Evolutionary conservation across 1,139 yeast genomes (phyloP).

Genomic region (Nakaseomyces delphensis): DNA sequence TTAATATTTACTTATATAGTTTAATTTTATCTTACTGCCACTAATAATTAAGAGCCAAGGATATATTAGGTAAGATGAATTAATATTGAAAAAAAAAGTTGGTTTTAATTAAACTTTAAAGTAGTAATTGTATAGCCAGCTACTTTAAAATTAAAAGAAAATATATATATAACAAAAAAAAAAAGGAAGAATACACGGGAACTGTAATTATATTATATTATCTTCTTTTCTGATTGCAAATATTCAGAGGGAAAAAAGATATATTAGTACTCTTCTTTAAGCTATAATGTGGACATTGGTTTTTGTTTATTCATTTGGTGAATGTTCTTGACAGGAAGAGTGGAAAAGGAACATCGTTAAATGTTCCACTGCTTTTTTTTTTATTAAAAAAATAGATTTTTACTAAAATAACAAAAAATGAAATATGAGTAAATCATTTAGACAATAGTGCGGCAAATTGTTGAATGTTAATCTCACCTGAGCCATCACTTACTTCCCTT

Average conservation of each 20-base stretch:
- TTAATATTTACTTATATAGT: too few species aligned
- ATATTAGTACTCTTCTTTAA: not conserved
- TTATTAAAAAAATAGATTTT: not conserved
- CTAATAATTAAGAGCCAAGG: too few species aligned
- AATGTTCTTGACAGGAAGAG: not conserved
- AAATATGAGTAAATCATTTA: conserved; percentile 21
- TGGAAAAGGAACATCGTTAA: not conserved
- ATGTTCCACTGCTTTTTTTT: too few species aligned
- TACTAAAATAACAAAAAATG: not conserved
- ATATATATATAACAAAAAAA: too few species aligned
- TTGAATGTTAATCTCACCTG: conserved; percentile 91
- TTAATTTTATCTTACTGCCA: too few species aligned
- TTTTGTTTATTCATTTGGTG: not conserved
- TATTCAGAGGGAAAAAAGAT: not conserved
- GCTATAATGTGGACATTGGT: not conserved
- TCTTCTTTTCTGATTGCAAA: not conserved
- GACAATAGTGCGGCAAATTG: conserved; percentile 80
- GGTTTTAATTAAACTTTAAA: too few species aligned
- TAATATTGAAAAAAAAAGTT: too few species aligned
- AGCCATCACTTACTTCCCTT: conserved; percentile 90
- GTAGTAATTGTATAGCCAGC: not conserved
- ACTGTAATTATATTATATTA: not conserved
- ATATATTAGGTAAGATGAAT: too few species aligned
- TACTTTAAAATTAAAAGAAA: not conserved
- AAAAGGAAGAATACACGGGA: not conserved